Evolutionary conservation across 352 stramenopile genomes (phyloP), one percentile per base, ranked within the genome.

Genomic region (Globisporangium nagaii): DNA sequence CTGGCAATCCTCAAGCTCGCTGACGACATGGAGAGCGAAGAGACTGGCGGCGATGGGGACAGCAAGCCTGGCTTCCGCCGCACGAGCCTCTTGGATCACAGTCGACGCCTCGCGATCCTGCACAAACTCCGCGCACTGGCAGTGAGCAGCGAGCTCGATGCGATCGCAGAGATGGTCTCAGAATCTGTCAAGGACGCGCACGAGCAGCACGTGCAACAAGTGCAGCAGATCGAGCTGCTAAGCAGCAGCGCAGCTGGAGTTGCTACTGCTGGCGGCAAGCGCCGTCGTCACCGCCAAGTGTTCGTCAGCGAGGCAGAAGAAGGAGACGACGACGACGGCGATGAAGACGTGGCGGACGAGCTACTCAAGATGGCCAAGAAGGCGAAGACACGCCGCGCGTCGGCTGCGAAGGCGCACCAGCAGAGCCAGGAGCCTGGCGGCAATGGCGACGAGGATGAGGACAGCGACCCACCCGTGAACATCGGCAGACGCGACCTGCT

Each of bases 1-100:
- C 50, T 79, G 22, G 54, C 53, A 40, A 68, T 88, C 44, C 68
- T 88, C 51, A 68, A 75, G 47, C 73, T 88, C 30, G 78, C 78
- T 9, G 67, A 79, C 5, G 75, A 79, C 9, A 68, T 88, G 47
- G 75, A 83, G 27, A 60, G 47, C 40, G 52, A 47, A 56, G 37
- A 10, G n/a, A n/a, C n/a, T 60, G 28, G 49, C 46, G n/a, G 11
- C 41, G 10, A 11, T 68, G n/a, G n/a, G n/a, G n/a, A n/a, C n/a
- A n/a, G n/a, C n/a, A n/a, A n/a, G n/a, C n/a, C n/a, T n/a, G n/a
- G n/a, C n/a, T n/a, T n/a, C 24, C 42, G 32, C 11, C 53, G 56
- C n/a, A 32, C 44, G 12, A 67, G 28, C 7, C 31, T 50, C 12
- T 10, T 60, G 36, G 48, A 60, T 31, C 54, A 60, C 36, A 31